These are phyloP conservation scores for Suillus discolor DNA, from an alignment of 768 basidiomycete species.

Conservation along the genomic window DNA sequence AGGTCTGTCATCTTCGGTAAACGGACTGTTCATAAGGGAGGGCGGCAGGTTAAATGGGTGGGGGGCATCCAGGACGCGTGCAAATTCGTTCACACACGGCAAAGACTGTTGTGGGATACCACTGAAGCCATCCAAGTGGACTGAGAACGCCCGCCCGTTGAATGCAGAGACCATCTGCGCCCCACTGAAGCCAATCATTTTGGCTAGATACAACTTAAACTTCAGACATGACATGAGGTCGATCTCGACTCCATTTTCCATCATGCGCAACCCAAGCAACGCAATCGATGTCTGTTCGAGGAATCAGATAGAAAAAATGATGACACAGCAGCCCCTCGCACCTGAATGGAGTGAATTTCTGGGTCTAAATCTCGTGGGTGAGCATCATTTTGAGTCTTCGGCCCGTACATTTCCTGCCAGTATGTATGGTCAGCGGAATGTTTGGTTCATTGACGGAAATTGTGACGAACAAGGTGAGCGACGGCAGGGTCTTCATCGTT, in stretches of 20 bases:
- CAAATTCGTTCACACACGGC: constrained; percentile 61
- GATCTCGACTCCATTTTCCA: constrained; percentile 61
- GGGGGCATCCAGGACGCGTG: constrained; percentile 61
- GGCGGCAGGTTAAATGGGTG: constrained; percentile 49
- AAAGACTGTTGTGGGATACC: constrained; percentile 45
- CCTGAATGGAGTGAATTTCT: constrained; percentile 50
- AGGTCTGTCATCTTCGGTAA: constrained; percentile 43
- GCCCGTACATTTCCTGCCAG: constrained; percentile 47
- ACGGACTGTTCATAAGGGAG: constrained; percentile 44
- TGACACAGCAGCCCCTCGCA: constrained; percentile 23
- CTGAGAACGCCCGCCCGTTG: constrained; percentile 51
- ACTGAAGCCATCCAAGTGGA: constrained; percentile 54
- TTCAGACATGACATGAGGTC: constrained; percentile 56
- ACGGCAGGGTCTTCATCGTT: constrained; percentile 41
- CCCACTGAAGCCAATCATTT: constrained; percentile 58
- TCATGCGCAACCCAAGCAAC: constrained; percentile 63
- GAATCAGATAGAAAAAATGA: not conserved
- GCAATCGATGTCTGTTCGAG: constrained; percentile 52
- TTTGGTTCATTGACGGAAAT: not conserved
- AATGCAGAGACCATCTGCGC: constrained; percentile 47
- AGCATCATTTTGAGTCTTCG: constrained; percentile 32
- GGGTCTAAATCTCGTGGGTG: constrained; percentile 37
- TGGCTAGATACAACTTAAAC: constrained; percentile 53
- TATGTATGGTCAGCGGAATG: not conserved
- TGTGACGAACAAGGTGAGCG: constrained; percentile 41